Percentiles rank a stretch among this genome's conserved stretches.
These are phyloP conservation scores for Naematelia aurantialba DNA, from an alignment of 768 basidiomycete genomes.

Conservation along the genomic window DNA sequence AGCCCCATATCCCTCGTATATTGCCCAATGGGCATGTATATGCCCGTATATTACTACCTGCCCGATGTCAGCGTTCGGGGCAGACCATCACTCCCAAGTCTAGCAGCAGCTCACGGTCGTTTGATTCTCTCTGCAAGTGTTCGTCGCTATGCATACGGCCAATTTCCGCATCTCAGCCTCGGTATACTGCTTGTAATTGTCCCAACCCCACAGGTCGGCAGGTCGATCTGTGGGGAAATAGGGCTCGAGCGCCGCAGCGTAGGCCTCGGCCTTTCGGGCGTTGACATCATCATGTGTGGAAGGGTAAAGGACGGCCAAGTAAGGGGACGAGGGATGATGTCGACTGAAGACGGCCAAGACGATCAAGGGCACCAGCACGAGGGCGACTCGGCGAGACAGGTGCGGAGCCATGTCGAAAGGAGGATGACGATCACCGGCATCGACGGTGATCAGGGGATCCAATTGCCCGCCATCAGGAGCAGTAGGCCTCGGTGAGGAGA, in stretches of 20 bases:
- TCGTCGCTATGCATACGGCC: conserved; percentile 15
- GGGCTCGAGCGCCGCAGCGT: conserved; percentile 3
- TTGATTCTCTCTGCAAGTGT: conserved; percentile 19
- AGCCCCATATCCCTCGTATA: conserved; percentile 18
- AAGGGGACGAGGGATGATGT: not conserved
- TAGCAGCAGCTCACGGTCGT: conserved; percentile 12
- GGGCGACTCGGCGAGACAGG: not conserved
- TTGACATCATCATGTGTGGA: not conserved
- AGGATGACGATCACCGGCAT: no score
- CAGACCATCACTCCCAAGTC: not conserved
- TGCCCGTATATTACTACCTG: conserved; percentile 17
- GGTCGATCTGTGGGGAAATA: conserved; percentile 6
- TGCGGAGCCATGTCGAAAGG: not conserved
- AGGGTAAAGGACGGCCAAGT: not conserved
- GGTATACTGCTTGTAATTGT: conserved; percentile 18
- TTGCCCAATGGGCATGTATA: conserved; percentile 11
- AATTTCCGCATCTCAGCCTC: conserved; percentile 13
- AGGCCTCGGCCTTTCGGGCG: not conserved
- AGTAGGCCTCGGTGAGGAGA: no score
- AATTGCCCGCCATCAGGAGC: no score
- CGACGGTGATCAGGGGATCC: no score
- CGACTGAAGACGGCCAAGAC: not conserved
- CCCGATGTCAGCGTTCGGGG: no score
- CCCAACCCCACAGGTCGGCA: conserved; percentile 17
- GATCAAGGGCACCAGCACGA: not conserved